These are phyloP conservation scores for Petunia hybrid DNA, from an alignment of 305 asterid genomes.

Conservation along the genomic window DNA sequence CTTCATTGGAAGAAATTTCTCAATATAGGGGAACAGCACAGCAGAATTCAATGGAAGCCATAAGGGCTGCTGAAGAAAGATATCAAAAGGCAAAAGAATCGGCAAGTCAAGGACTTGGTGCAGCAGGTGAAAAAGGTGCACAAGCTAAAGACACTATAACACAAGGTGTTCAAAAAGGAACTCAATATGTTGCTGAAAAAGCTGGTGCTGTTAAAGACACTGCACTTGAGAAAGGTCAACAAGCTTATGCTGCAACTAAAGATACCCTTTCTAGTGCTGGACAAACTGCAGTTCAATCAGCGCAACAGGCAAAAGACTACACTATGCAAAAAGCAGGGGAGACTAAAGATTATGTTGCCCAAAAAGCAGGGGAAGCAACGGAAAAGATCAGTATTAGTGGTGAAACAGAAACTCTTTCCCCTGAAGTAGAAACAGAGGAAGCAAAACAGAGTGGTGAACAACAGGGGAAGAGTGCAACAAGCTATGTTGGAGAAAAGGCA, in stretches of 20 bases:
- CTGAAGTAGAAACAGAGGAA: too few relatives aligned
- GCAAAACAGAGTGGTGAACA: conserved; percentile 45
- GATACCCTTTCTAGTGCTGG: conserved; percentile 31
- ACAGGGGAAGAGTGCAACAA: conserved; percentile 41
- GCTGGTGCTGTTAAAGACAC: conserved; percentile 40
- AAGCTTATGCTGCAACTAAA: conserved; percentile 34
- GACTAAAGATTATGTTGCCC: conserved; percentile 29
- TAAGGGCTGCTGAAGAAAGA: conserved; percentile 61
- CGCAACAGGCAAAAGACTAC: conserved; percentile 33
- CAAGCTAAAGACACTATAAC: conserved; percentile 33
- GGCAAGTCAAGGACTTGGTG: conserved; percentile 11
- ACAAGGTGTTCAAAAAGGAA: conserved; percentile 30
- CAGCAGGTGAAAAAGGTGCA: conserved; percentile 32
- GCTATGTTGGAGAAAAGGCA: conserved; percentile 28
- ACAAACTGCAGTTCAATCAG: conserved; percentile 24
- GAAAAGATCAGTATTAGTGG: too few relatives aligned
- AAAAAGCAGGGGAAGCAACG: conserved; percentile 24
- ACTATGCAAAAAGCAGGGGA: conserved; percentile 32
- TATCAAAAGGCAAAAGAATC: conserved; percentile 35
- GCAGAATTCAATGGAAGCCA: conserved; percentile 63
- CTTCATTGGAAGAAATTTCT: conserved; percentile 65
- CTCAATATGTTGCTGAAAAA: conserved; percentile 35
- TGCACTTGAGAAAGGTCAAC: conserved; percentile 37
- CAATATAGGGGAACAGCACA: conserved; percentile 63
- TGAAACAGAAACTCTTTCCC: background rate